These are phyloP conservation scores for Beta vulgaris DNA, from an alignment of 148 eudicot genomes.

Conservation along the genomic window DNA sequence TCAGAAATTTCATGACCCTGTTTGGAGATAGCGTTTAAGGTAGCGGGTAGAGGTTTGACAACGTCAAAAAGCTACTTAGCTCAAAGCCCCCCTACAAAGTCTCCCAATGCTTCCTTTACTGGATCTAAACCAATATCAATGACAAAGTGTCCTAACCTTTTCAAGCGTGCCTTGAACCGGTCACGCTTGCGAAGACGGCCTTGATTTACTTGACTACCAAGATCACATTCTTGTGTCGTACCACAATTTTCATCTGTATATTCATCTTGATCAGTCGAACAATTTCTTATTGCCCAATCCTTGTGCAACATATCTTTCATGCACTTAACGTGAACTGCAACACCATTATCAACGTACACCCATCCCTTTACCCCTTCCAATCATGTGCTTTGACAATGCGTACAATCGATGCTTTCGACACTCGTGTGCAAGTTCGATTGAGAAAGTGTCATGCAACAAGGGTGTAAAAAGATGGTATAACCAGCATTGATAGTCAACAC, in stretches of 20 bases:
- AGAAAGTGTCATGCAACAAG: background rate
- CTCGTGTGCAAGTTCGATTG: background rate
- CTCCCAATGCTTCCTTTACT: background rate
- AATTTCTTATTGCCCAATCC: background rate
- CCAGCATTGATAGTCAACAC: background rate
- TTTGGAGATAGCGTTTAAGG: too few species aligned
- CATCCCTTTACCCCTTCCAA: background rate
- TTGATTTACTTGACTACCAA: background rate
- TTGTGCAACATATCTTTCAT: background rate
- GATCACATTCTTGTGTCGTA: too few species aligned
- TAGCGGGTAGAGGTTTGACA: too few species aligned
- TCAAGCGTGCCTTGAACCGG: background rate
- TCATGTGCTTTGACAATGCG: background rate
- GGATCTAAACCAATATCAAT: background rate
- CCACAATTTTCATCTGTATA: too few species aligned
- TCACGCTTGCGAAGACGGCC: background rate
- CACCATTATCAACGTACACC: background rate
- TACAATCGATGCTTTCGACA: background rate
- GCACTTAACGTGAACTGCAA: background rate
- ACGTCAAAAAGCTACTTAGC: too few species aligned
- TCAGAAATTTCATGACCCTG: too few species aligned
- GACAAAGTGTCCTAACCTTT: background rate
- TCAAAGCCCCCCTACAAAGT: too few species aligned
- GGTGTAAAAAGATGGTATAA: background rate
- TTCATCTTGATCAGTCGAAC: too few species aligned